These are phyloP conservation scores for Bacterosira constricta DNA, from an alignment of 108 stramenopile species.

Conservation along the genomic window DNA sequence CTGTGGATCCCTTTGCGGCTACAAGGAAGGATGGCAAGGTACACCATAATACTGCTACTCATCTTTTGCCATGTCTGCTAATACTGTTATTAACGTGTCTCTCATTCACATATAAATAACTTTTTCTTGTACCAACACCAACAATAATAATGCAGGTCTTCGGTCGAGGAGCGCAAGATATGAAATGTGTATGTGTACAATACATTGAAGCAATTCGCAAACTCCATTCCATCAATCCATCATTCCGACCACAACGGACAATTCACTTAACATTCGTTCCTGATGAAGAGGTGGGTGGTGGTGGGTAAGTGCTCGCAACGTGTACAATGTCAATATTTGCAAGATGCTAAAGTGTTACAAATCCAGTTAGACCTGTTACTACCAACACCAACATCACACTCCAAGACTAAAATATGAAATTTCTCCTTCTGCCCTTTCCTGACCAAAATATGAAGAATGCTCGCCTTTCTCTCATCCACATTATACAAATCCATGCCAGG, in stretches of 20 bases:
- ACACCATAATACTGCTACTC: too few relatives aligned
- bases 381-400: background rate
- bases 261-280: conserved; percentile 72
- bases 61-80: too few relatives aligned
- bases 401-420: background rate
- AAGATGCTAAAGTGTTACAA: too few relatives aligned
- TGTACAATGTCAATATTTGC: too few relatives aligned
- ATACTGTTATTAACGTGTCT: too few relatives aligned
- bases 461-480: conserved; percentile 52
- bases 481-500: conserved; percentile 57
- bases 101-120: too few relatives aligned
- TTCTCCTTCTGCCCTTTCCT: background rate
- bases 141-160: conserved; percentile 45
- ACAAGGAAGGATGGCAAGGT: conserved; percentile 74
- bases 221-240: conserved; percentile 22
- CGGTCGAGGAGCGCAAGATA: conserved; percentile 95
- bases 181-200: conserved; percentile 97
- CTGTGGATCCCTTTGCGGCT: conserved; percentile 83
- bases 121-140: too few relatives aligned
- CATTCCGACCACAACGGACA: conserved; percentile 57
- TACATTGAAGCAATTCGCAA: conserved; percentile 87
- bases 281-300: conserved; percentile 34
- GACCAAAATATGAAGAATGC: conserved; percentile 68
- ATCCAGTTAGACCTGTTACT: background rate
- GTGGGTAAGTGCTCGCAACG: too few relatives aligned